These are phyloP conservation scores for Castanopsis chinensis DNA, from an alignment of 306 rosid species.

Conservation along the genomic window DNA sequence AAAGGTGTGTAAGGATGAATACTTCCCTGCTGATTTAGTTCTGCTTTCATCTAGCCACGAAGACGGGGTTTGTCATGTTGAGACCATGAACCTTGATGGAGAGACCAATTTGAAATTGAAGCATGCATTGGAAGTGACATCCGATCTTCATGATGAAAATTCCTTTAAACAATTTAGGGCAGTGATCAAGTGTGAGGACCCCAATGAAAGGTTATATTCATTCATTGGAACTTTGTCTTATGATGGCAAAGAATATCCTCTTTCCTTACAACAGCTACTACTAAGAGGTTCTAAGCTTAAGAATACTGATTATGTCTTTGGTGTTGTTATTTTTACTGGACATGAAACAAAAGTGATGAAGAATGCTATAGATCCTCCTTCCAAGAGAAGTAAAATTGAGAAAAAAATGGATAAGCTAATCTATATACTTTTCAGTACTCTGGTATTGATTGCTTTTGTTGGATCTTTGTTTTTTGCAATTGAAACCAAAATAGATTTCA, in stretches of 20 bases:
- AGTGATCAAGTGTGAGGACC: slow-evolving; percentile 77
- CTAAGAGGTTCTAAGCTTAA: slow-evolving; percentile 87
- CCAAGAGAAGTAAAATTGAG: slow-evolving; percentile 91
- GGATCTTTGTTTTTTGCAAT: slow-evolving; percentile 68
- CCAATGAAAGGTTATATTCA: slow-evolving; percentile 81
- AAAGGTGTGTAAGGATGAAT: slow-evolving; percentile 74
- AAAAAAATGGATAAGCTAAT: slow-evolving; percentile 83
- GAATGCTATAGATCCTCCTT: slow-evolving; percentile 81
- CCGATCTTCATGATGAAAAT: slow-evolving; percentile 48
- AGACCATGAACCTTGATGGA: slow-evolving; percentile 94
- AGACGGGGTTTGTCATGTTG: slow-evolving; percentile 89
- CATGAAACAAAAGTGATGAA: slow-evolving; percentile 92
- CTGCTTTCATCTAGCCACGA: slow-evolving; percentile 72
- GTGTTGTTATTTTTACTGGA: slow-evolving; percentile 79
- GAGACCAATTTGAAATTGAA: slow-evolving; percentile 89
- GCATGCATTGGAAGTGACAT: slow-evolving; percentile 64
- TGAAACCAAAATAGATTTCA: slow-evolving; percentile 51
- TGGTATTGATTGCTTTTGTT: slow-evolving; percentile 60
- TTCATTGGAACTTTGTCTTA: slow-evolving; percentile 62
- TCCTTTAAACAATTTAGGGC: slow-evolving; percentile 55
- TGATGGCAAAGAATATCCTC: slow-evolving; percentile 46
- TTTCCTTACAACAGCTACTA: slow-evolving; percentile 75
- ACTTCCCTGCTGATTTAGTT: slow-evolving; percentile 86
- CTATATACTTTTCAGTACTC: slow-evolving; percentile 71
- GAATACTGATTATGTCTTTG: slow-evolving; percentile 71